Evolutionary conservation across 257 asterid genomes (phyloP).

Genomic region (Solanum chmielewskii): DNA sequence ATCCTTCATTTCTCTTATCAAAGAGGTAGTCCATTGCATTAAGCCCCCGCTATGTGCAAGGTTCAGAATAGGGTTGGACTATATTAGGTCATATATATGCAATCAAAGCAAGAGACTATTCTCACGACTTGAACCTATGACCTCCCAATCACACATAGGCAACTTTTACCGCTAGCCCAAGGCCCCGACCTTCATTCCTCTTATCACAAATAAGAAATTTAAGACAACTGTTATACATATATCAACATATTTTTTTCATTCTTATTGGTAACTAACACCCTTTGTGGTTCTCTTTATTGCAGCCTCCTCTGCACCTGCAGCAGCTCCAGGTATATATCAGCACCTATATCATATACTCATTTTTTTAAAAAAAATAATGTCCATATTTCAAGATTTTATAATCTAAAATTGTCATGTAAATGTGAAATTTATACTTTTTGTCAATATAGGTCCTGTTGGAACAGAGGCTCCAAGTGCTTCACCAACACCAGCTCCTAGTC

Average conservation of each 20-base stretch:
- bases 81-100: background rate
- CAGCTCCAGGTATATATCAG: conserved; percentile 22
- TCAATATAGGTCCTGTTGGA: conserved; percentile 3
- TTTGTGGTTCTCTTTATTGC: background rate
- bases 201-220: background rate
- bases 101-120: background rate
- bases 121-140: background rate
- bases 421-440: background rate
- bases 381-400: background rate
- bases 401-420: background rate
- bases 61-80: background rate
- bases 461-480: conserved; percentile 10
- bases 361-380: too few relatives aligned
- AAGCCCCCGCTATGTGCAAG: background rate
- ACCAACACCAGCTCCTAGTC: conserved; percentile 10
- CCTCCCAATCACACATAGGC: background rate
- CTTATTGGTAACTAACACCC: background rate
- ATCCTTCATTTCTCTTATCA: background rate
- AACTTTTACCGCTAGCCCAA: background rate
- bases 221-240: too few relatives aligned
- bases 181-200: background rate
- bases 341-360: background rate
- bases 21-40: too few relatives aligned
- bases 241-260: background rate
- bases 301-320: conserved; percentile 16